Evolutionary conservation across 345 rosid genomes (phyloP).

Genomic region (Noccaea bulbosa): DNA sequence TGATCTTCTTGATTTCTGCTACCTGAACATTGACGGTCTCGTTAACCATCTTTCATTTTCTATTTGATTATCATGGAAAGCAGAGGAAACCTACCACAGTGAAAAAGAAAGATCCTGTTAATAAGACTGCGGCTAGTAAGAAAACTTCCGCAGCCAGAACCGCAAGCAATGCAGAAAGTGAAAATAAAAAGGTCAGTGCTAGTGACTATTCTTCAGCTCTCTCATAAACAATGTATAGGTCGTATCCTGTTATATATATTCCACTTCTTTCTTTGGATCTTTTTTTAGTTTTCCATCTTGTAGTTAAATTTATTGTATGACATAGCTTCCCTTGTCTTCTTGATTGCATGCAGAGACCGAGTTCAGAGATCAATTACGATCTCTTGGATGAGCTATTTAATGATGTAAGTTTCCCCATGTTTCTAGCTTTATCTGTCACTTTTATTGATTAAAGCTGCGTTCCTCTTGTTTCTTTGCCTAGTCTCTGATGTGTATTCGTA

Average conservation of each 20-base stretch:
- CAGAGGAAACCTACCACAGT: constrained; percentile 20
- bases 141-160: constrained; percentile 12
- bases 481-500: constrained; percentile 28
- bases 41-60: constrained; percentile 6
- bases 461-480: constrained; percentile 18
- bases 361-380: constrained; percentile 37
- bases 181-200: constrained; percentile 32
- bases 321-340: neutral
- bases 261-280: neutral
- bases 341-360: constrained; percentile 32
- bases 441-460: neutral
- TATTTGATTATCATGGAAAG: constrained; percentile 31
- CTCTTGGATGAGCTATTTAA: constrained; percentile 42
- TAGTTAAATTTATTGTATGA: neutral
- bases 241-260: neutral
- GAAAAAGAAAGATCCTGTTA: constrained; percentile 40
- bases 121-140: constrained; percentile 35
- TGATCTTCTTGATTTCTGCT: neutral
- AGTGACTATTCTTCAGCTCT: constrained; percentile 6
- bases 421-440: neutral
- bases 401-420: constrained; percentile 33
- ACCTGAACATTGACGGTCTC: neutral
- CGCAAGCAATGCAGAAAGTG: constrained; percentile 31
- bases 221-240: constrained; percentile 18
- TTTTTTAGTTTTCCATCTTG: neutral